phyloP scores from a whole-genome alignment of 1,284 basidiomycete species.

The Fomes fomentarius region DNA sequence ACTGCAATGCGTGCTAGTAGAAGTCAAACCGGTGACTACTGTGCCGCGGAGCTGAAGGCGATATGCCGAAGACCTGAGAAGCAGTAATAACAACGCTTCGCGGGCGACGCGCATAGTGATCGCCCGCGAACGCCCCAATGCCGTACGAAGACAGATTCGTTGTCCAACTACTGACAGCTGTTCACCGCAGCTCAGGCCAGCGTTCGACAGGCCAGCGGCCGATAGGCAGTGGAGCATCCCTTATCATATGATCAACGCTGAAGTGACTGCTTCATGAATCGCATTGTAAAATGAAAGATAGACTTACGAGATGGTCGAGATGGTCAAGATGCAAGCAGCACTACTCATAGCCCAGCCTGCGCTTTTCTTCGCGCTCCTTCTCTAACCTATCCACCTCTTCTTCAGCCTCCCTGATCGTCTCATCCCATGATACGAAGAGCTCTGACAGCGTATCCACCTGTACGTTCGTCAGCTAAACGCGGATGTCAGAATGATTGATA shows the following conservation, averaged over 20 bases:
- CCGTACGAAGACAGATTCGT: constrained; percentile 1
- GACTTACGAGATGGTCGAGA: constrained; percentile 11
- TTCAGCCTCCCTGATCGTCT: constrained; percentile 65
- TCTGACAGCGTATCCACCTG: constrained; percentile 80
- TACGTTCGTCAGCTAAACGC: background rate
- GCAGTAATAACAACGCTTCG: background rate
- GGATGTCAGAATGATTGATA: background rate
- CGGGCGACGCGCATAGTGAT: constrained; percentile 2
- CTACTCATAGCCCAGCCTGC: constrained; percentile 55
- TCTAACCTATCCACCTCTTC: constrained; percentile 57
- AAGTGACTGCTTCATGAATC: too few species aligned
- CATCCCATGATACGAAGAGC: constrained; percentile 81
- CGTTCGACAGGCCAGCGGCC: too few species aligned
- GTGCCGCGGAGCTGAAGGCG: background rate
- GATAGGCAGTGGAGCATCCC: too few species aligned
- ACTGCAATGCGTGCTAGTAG: background rate
- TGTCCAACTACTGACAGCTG: background rate
- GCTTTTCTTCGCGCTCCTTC: constrained; percentile 57
- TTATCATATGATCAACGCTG: background rate
- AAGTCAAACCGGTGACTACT: background rate
- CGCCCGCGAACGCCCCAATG: background rate
- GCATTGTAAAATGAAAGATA: constrained; percentile 2
- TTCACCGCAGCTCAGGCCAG: background rate
- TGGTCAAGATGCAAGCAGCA: background rate
- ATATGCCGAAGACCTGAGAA: too few species aligned